A percentile compares a stretch with the other conserved stretches of the same genome.
phyloP scores from a whole-genome alignment of 768 basidiomycete species.

The Phylloporus sp. region DNA sequence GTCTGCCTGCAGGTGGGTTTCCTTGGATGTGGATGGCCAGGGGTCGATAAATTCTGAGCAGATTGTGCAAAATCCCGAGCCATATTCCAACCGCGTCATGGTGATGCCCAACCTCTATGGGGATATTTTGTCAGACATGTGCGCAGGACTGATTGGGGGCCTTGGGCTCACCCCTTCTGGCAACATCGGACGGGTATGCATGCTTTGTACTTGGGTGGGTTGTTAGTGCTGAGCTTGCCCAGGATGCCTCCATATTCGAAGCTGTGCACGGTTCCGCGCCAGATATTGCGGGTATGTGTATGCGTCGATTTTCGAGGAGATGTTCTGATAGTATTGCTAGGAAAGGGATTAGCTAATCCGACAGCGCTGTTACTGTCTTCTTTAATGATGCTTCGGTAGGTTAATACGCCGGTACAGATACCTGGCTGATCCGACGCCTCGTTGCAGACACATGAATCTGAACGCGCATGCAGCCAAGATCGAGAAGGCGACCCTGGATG shows the following conservation, averaged over 20 bases:
- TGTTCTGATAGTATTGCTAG: conserved; percentile 33
- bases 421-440: conserved; percentile 22
- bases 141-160: conserved; percentile 96
- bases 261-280: conserved; percentile 99
- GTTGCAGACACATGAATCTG: conserved; percentile 85
- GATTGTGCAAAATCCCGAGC: conserved; percentile 90
- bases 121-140: conserved; percentile 97
- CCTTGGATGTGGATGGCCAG: not conserved
- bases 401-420: conserved; percentile 14
- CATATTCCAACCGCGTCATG: conserved; percentile 96
- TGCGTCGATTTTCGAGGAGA: not conserved
- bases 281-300: conserved; percentile 82
- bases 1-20: conserved; percentile 81
- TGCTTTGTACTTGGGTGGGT: not conserved
- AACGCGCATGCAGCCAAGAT: conserved; percentile 81
- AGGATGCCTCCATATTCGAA: conserved; percentile 99
- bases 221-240: conserved; percentile 13
- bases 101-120: conserved; percentile 99
- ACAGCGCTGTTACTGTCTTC: conserved; percentile 95
- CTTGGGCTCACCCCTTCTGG: conserved; percentile 96
- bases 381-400: conserved; percentile 95
- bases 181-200: conserved; percentile 86
- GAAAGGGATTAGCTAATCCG: conserved; percentile 95
- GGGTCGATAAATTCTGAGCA: conserved; percentile 27
- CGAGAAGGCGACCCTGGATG: conserved; percentile 84